Conservation (phyloP, 495 filamentous ascomycete species). For the Tricharina praecox region DNA sequence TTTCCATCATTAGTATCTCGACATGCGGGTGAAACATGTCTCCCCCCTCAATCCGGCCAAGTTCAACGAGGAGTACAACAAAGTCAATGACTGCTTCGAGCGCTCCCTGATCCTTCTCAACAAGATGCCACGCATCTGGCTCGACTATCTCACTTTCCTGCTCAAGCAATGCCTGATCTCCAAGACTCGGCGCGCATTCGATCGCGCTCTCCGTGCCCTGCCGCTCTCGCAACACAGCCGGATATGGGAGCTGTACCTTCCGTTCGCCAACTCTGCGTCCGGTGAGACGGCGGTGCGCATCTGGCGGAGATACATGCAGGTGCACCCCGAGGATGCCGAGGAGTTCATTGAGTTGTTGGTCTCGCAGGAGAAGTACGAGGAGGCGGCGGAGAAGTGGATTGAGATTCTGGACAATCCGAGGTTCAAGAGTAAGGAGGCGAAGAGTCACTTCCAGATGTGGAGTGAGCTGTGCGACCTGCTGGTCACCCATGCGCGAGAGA, state of each 20-base stretch:
- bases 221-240: slow-evolving; percentile 94
- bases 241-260: slow-evolving; percentile 83
- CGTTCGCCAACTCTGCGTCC: slow-evolving; percentile 83
- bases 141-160: slow-evolving; percentile 88
- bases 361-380: slow-evolving; percentile 69
- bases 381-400: slow-evolving; percentile 86
- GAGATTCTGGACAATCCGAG: slow-evolving; percentile 81
- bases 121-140: slow-evolving; percentile 98
- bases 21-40: slow-evolving; percentile 68
- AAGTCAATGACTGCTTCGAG: slow-evolving; percentile 93
- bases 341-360: slow-evolving; percentile 82
- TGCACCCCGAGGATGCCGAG: slow-evolving; percentile 89
- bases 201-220: slow-evolving; percentile 83
- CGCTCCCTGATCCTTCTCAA: slow-evolving; percentile 84
- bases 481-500: slow-evolving; percentile 75
- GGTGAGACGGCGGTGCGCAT: slow-evolving; percentile 83
- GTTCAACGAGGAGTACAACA: slow-evolving; percentile 65
- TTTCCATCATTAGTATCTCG: slow-evolving; percentile 74
- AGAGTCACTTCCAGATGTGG: slow-evolving; percentile 93
- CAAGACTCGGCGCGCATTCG: slow-evolving; percentile 79
- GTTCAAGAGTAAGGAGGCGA: slow-evolving; percentile 82
- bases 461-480: slow-evolving; percentile 94
- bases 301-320: slow-evolving; percentile 93
- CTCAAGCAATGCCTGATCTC: slow-evolving; percentile 82
- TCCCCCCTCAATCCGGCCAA: slow-evolving; percentile 67